Evolutionary conservation across 2,329 filamentous ascomycete species (phyloP).

Genomic region (Hypoxylon sp.): DNA sequence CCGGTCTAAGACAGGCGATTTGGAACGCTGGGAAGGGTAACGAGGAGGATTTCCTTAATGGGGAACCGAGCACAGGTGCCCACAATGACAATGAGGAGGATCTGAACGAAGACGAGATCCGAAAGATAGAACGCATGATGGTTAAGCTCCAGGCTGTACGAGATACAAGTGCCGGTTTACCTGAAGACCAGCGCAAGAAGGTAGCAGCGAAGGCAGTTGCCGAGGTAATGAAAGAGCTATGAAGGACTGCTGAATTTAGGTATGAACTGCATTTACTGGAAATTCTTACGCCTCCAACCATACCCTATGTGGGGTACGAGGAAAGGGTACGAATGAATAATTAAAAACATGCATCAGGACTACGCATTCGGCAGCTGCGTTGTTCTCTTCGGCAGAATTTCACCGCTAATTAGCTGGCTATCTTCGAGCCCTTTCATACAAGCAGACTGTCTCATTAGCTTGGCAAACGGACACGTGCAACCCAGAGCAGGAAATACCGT

Average conservation of each 20-base stretch:
- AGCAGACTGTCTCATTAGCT: background rate
- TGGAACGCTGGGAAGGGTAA: conserved; percentile 58
- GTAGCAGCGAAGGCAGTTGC: conserved; percentile 73
- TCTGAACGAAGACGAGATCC: conserved; percentile 66
- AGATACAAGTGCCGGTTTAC: conserved; percentile 71
- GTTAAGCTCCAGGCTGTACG: conserved; percentile 72
- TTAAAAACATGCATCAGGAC: no score
- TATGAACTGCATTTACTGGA: background rate
- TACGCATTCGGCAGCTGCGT: no score
- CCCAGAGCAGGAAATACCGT: background rate
- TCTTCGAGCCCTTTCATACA: no score
- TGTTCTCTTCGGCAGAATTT: no score
- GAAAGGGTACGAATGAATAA: no score
- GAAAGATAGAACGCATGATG: conserved; percentile 75
- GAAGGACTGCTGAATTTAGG: conserved; percentile 20
- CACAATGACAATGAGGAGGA: conserved; percentile 54
- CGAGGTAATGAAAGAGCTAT: conserved; percentile 75
- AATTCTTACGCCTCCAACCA: background rate
- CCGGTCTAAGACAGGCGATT: conserved; percentile 66
- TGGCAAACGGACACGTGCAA: background rate
- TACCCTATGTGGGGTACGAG: background rate
- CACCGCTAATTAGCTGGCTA: no score
- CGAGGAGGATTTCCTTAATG: conserved; percentile 43
- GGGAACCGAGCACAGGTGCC: conserved; percentile 40
- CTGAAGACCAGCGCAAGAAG: conserved; percentile 72